phyloP scores from a whole-genome alignment of 1,284 basidiomycete species.

The Irpex sp. region DNA sequence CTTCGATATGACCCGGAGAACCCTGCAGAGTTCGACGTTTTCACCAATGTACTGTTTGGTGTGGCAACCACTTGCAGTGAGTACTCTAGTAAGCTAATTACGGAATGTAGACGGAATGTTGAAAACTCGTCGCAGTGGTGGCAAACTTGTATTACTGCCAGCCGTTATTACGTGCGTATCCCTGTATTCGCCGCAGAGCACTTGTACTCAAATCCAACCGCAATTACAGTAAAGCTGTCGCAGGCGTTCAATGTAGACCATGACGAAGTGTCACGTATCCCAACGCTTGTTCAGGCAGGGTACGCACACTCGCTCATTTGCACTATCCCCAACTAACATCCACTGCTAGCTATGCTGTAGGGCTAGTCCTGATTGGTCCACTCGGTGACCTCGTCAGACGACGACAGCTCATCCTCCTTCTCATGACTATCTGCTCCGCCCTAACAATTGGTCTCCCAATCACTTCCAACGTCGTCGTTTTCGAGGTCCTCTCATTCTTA shows the following conservation, averaged over 20 bases:
- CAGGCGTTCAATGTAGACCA: not conserved
- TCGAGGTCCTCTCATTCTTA: conserved; percentile 56
- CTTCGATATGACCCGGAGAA: conserved; percentile 68
- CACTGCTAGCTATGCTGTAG: conserved; percentile 45
- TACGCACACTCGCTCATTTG: conserved; percentile 32
- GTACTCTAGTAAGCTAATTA: conserved; percentile 23
- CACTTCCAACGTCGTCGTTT: conserved; percentile 47
- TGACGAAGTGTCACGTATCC: not conserved
- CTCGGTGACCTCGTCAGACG: conserved; percentile 61
- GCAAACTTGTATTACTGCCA: conserved; percentile 82
- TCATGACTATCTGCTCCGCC: conserved; percentile 41
- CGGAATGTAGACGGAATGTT: not conserved
- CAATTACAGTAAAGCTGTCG: not conserved
- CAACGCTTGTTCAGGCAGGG: conserved; percentile 9
- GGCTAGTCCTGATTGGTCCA: conserved; percentile 58
- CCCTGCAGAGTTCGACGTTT: conserved; percentile 67
- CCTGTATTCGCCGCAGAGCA: not conserved
- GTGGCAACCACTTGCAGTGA: conserved; percentile 69
- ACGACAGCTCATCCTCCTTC: conserved; percentile 52
- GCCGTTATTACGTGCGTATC: conserved; percentile 61
- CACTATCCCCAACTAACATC: not conserved
- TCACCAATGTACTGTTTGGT: conserved; percentile 73
- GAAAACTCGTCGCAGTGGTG: conserved; percentile 44
- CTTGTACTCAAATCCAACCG: not conserved
- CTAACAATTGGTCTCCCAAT: conserved; percentile 58